Percentiles rank a stretch among this genome's conserved stretches.
Evolutionary conservation across 2,329 filamentous ascomycete genomes (phyloP).

Genomic region (Acephala macrosclerotiorum): DNA sequence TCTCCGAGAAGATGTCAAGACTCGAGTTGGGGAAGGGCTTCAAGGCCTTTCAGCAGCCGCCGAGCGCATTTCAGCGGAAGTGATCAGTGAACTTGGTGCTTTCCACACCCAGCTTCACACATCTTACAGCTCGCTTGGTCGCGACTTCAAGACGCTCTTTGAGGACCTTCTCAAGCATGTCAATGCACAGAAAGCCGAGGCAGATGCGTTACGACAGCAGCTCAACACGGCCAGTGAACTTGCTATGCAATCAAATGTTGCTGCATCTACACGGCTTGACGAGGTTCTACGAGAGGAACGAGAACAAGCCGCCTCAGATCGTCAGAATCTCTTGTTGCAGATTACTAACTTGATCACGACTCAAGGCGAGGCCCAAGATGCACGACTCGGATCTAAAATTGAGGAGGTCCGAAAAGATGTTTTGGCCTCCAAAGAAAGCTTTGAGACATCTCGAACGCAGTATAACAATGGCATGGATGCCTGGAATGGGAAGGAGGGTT

Average conservation of each 20-base stretch:
- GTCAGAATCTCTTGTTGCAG: constrained; percentile 75
- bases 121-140: constrained; percentile 84
- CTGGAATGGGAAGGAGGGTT: constrained; percentile 75
- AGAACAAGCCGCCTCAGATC: constrained; percentile 74
- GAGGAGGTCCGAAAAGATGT: constrained; percentile 70
- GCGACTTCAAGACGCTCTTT: constrained; percentile 86
- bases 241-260: constrained; percentile 72
- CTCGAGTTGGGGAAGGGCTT: constrained; percentile 83
- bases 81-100: constrained; percentile 82
- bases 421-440: constrained; percentile 64
- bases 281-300: constrained; percentile 80
- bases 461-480: constrained; percentile 77
- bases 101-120: constrained; percentile 84
- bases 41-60: constrained; percentile 84
- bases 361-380: constrained; percentile 77
- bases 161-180: constrained; percentile 81
- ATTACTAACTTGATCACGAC: constrained; percentile 80
- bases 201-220: constrained; percentile 74
- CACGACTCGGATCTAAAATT: constrained; percentile 71
- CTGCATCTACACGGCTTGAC: constrained; percentile 71
- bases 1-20: constrained; percentile 88
- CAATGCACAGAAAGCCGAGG: constrained; percentile 78
- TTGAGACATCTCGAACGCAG: constrained; percentile 69
- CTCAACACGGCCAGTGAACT: constrained; percentile 73
- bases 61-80: constrained; percentile 87